A percentile compares a stretch with the other conserved stretches of the same genome.
Conservation (phyloP, 2,329 filamentous ascomycete species). For the Nannizziopsis arthrosporioides region DNA sequence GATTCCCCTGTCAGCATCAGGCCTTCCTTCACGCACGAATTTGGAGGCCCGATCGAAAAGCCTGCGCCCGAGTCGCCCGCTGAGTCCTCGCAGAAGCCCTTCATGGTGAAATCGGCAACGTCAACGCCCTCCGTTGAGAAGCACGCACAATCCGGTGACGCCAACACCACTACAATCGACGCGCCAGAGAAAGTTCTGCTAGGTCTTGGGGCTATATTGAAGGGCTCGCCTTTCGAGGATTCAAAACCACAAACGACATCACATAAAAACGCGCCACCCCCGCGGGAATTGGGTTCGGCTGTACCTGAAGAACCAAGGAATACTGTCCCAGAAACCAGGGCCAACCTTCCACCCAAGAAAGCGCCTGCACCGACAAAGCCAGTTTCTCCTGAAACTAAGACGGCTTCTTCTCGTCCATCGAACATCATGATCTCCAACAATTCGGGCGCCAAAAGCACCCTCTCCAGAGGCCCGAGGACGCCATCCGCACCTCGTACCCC, state of each 20-base stretch:
- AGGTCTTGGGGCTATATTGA: conserved; percentile 21
- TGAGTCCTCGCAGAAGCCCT: conserved; percentile 6
- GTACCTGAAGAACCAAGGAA: conserved; percentile 5
- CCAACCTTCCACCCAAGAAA: conserved; percentile 14
- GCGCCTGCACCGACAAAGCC: conserved; percentile 1
- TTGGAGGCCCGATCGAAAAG: conserved; percentile 20
- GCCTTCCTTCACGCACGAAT: conserved; percentile 19
- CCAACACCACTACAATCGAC: conserved; percentile 1
- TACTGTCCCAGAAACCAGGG: background rate
- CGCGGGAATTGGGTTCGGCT: conserved; percentile 5
- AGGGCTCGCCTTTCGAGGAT: conserved; percentile 23
- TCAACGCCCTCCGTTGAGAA: conserved; percentile 9
- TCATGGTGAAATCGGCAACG: background rate
- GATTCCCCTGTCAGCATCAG: conserved; percentile 25
- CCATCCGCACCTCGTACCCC: conserved; percentile 18
- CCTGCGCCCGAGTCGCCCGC: conserved; percentile 11
- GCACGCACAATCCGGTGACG: background rate
- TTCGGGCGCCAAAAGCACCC: conserved; percentile 14
- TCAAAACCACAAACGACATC: conserved; percentile 11
- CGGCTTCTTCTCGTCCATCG: conserved; percentile 21
- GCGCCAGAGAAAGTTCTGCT: conserved; percentile 5
- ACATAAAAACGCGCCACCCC: conserved; percentile 3
- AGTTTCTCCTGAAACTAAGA: conserved; percentile 13
- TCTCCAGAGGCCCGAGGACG: conserved; percentile 11
- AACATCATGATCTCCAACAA: conserved; percentile 22